Base-by-base conservation (phyloP, 23 red algal species). In the Gracilaria caudata region DNA sequence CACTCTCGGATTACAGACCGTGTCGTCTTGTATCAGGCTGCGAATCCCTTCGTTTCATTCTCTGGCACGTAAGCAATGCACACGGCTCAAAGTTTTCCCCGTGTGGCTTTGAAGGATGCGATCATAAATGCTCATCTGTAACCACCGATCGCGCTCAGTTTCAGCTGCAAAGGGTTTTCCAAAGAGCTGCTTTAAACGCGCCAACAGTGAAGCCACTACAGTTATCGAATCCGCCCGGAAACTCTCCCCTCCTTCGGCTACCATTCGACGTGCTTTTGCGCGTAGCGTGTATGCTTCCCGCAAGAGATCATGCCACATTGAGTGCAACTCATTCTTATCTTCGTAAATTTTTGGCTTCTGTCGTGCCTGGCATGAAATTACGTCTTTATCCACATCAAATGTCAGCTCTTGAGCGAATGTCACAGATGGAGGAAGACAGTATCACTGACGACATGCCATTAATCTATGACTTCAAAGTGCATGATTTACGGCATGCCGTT, bases 381-480 rank as follows among this genome's bases (percentile, higher is more conserved):
- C 28, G 29, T 39, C 80, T 95, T 36, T 95, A 91, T 73, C 93
- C 84, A 0, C 93, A 95, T 78, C 93, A 95, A 68, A 38, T 77
- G 1, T 61, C 63, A 10, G 56, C 93, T 10, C 74, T 95, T 23
- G 0, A 12, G 0, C 57, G 70, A 6, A 95, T 95, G 93, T 17
- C 78, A 12, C 39, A 54, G 13, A 83, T 73, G 84, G 93, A 95
- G 35, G 21, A 58, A 60, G 23, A 45, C 0, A 40, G 20, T 13
- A 47, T 49, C 14, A 23, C 10, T 29, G 70, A 19, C 26, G 21
- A 26, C 11, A 75, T 75, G 70, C 70, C 70, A 36, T 47, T 75
- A 19, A 75, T 75, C 70, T 40, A 47, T 36, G 29, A 47, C 9
- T 75, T 75, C 40, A 24, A 75, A 45, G 38, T 75, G 70, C 0